Evolutionary conservation across 176 grass and related monocot genomes (phyloP).

Genomic region (Carex parvula): DNA sequence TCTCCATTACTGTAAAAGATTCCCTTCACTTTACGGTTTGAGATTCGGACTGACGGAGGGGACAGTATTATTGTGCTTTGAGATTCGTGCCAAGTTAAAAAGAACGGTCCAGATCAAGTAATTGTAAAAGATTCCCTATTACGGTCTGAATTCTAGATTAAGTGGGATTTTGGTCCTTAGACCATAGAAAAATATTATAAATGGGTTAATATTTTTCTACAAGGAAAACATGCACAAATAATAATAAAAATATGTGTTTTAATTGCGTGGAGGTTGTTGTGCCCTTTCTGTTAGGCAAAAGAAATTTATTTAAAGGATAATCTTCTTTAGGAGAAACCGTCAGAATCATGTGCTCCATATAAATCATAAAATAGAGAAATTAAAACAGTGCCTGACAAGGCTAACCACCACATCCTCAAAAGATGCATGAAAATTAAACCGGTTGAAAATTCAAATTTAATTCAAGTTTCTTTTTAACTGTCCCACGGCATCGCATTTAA

Average conservation of each 20-base stretch:
- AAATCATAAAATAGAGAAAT: not conserved
- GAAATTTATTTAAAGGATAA: not conserved
- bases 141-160: too few relatives aligned
- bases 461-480: too few relatives aligned
- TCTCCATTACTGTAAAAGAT: too few relatives aligned
- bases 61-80: too few relatives aligned
- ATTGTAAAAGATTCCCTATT: too few relatives aligned
- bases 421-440: too few relatives aligned
- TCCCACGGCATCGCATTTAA: too few relatives aligned
- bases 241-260: not conserved
- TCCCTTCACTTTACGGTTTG: too few relatives aligned
- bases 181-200: not conserved
- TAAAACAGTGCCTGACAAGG: not conserved
- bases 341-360: not conserved
- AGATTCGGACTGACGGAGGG: too few relatives aligned
- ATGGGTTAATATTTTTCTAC: not conserved
- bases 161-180: not conserved
- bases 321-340: not conserved
- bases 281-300: not conserved
- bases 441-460: too few relatives aligned
- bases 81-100: too few relatives aligned
- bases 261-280: not conserved
- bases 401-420: not conserved
- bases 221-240: not conserved
- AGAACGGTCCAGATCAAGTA: too few relatives aligned